Evolutionary conservation across 1,284 basidiomycete genomes (phyloP).

Genomic region (Pseudozyma thailandica): DNA sequence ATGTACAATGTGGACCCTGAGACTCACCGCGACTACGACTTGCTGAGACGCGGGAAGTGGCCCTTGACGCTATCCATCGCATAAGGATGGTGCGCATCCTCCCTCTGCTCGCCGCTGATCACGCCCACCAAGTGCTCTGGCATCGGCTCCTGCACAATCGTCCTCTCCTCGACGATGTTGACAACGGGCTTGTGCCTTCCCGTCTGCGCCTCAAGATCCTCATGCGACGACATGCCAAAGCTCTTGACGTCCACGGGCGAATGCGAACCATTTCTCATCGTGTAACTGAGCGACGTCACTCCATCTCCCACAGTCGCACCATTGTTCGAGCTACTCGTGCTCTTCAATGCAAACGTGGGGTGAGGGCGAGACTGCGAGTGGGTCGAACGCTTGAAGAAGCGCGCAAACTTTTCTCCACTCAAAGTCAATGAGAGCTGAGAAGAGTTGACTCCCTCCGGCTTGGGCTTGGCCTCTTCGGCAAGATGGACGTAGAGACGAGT

Average conservation of each 20-base stretch:
- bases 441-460: constrained; percentile 25
- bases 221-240: constrained; percentile 17
- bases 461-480: constrained; percentile 42
- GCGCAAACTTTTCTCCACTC: constrained; percentile 28
- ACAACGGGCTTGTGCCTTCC: constrained; percentile 5
- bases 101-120: neutral
- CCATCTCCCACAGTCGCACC: constrained; percentile 3
- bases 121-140: constrained; percentile 32
- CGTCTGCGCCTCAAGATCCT: constrained; percentile 23
- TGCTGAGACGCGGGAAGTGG: constrained; percentile 31
- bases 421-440: constrained; percentile 16
- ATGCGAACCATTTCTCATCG: constrained; percentile 7
- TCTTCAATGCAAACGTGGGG: constrained; percentile 8
- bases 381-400: constrained; percentile 28
- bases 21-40: constrained; percentile 18
- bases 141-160: constrained; percentile 34
- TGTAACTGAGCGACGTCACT: constrained; percentile 19
- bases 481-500: constrained; percentile 56
- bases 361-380: constrained; percentile 10
- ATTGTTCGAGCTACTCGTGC: constrained; percentile 2
- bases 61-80: constrained; percentile 6
- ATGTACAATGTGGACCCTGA: neutral
- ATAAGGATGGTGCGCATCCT: constrained; percentile 3
- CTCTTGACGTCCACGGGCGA: constrained; percentile 26
- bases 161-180: constrained; percentile 31